Evolutionary conservation across 2,329 filamentous ascomycete species (phyloP).

Genomic region (Hymenoscyphus fructigenus): DNA sequence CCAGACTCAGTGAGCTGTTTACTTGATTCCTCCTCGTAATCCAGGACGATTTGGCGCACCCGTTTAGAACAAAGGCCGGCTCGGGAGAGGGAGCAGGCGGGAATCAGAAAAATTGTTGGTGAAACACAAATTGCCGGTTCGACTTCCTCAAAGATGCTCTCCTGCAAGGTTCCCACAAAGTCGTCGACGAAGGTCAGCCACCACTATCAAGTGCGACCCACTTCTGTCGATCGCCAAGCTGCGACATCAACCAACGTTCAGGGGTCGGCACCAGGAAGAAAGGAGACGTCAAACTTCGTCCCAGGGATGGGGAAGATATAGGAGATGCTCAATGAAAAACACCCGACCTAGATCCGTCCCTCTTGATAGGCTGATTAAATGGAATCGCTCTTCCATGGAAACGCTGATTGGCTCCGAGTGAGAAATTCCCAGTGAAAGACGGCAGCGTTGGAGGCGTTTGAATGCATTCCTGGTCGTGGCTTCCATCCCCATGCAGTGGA

Average conservation of each 20-base stretch:
- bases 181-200: background rate
- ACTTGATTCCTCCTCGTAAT: too few relatives aligned
- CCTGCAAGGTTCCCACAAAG: background rate
- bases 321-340: background rate
- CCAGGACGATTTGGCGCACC: background rate
- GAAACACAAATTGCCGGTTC: background rate
- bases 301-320: background rate
- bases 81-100: too few relatives aligned
- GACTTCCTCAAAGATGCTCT: background rate
- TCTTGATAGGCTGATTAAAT: background rate
- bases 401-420: background rate
- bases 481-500: background rate
- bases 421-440: background rate
- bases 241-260: background rate
- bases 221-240: slow-evolving; percentile 3
- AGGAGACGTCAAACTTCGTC: background rate
- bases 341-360: background rate
- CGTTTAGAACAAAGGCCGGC: background rate
- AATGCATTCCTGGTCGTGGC: background rate
- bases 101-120: background rate
- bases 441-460: background rate
- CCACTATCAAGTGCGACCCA: background rate
- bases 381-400: background rate
- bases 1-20: too few relatives aligned
- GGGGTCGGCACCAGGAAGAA: background rate